Evolutionary conservation across 306 rosid species (phyloP).

Genomic region (Glycine latifolia): DNA sequence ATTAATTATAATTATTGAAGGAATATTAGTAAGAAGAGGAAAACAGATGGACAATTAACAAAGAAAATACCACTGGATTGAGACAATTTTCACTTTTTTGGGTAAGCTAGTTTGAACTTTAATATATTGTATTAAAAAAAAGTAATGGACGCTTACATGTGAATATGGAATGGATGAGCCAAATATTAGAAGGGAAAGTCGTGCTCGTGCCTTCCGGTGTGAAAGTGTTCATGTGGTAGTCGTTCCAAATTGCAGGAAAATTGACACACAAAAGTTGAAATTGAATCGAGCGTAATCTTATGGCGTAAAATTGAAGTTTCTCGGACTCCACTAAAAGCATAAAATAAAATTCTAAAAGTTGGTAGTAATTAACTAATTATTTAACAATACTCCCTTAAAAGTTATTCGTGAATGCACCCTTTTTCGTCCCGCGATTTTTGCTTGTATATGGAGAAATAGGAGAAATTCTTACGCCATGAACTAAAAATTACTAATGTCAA

Average conservation of each 20-base stretch:
- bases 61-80: not conserved
- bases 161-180: not conserved
- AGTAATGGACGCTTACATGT: not conserved
- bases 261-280: not conserved
- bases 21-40: not conserved
- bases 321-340: not conserved
- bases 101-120: not conserved
- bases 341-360: not conserved
- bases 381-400: not conserved
- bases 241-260: not conserved
- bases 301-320: slow-evolving; percentile 16
- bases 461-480: not conserved
- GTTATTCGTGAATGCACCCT: not conserved
- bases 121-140: not conserved
- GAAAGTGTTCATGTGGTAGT: not conserved
- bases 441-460: not conserved
- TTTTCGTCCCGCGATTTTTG: not conserved
- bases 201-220: not conserved
- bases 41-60: no score
- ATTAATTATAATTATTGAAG: no score
- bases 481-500: not conserved
- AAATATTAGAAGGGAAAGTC: not conserved
- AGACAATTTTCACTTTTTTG: not conserved
- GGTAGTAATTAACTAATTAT: not conserved
- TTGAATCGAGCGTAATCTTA: not conserved